A percentile compares a stretch with the other conserved stretches of the same genome.
Conservation (phyloP, 2,329 filamentous ascomycete species). For the Pezizomycotina sp. region DNA sequence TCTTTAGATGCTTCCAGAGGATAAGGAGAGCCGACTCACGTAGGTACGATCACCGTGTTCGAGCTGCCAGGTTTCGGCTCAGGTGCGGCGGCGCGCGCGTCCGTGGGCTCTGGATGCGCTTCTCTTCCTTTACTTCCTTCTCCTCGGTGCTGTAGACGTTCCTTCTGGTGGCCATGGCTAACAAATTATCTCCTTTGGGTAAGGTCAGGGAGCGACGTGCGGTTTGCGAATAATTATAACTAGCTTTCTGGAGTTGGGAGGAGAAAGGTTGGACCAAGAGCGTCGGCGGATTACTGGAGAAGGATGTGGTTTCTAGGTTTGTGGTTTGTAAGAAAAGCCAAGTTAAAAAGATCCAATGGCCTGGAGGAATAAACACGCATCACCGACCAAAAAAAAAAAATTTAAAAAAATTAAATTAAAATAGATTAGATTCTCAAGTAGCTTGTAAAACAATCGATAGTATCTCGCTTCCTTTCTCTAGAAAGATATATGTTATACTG, state of each 20-base stretch:
- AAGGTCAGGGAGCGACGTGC: not conserved
- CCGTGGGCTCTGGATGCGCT: conserved; percentile 28
- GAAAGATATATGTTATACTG: too few relatives aligned
- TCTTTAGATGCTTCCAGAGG: not conserved
- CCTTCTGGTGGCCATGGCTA: conserved; percentile 50
- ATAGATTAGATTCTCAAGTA: too few relatives aligned
- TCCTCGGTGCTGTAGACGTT: conserved; percentile 46
- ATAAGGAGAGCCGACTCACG: conserved; percentile 38
- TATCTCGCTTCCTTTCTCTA: too few relatives aligned
- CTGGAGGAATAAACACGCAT: conserved; percentile 4
- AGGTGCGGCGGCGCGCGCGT: conserved; percentile 31
- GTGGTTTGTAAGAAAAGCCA: not conserved
- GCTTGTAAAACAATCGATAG: too few relatives aligned
- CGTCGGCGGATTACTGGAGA: not conserved
- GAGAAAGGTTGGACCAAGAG: not conserved
- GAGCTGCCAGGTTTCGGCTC: conserved; percentile 39
- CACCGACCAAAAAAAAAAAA: too few relatives aligned
- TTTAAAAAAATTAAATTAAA: too few relatives aligned
- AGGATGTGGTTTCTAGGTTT: not conserved
- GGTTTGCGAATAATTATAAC: not conserved
- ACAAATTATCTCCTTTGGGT: not conserved
- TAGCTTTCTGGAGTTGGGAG: not conserved
- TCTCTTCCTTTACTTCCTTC: conserved; percentile 46
- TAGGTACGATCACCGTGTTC: conserved; percentile 66
- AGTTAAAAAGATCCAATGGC: conserved; percentile 7